Base-by-base conservation (phyloP, 2,329 filamentous ascomycete species). In the Coniochaeta hoffmannii region DNA sequence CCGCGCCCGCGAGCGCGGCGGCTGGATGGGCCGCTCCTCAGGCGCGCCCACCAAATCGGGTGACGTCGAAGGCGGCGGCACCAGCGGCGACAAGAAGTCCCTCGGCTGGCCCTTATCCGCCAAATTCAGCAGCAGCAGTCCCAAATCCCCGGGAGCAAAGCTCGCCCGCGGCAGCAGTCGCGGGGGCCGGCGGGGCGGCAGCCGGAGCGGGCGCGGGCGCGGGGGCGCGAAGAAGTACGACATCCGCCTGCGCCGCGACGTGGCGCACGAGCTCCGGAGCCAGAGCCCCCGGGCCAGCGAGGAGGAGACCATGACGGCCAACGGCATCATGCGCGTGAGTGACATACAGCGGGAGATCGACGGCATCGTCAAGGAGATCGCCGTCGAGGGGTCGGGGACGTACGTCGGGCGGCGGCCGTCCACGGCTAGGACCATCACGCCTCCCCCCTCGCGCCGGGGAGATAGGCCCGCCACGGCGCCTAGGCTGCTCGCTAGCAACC, bases 271-370 rank as follows among this genome's bases (percentile, higher is more conserved):
- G 55, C 65, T 69, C 53, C 62, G 66, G 38, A 64, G 64, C 53
- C 62, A 65, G 26, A 67, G 65, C 12, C 67, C 69, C 3, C 62
- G 65, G 5, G 59, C 61, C 4, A 69, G 67, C 60, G 66, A 69
- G 50, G 68, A 71, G 53, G 66, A 69, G 57, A 62, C 65, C 26
- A 69, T 70, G 68, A 69, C 67, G 3, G 64, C 57, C 57, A 65
- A 68, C 55, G 68, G 66, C 30, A 69, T 69, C 49, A 64, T 70
- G 67, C 68, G 62, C 4, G 62, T 67, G 26, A 65, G 63, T 53
- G 62, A 64, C 46, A 61, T 67, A 44, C 64, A 66, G 59, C 55
- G 65, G 9, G 65, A 68, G 58, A 65, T 67, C 57, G 66, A 70
- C 49, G 63, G 54, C 28, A 60, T 69, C 11, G 65, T 67, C 1